Evolutionary conservation across 2,329 filamentous ascomycete species (phyloP), one percentile per base, ranked within the genome.

Genomic region (Cladophialophora bantiana): DNA sequence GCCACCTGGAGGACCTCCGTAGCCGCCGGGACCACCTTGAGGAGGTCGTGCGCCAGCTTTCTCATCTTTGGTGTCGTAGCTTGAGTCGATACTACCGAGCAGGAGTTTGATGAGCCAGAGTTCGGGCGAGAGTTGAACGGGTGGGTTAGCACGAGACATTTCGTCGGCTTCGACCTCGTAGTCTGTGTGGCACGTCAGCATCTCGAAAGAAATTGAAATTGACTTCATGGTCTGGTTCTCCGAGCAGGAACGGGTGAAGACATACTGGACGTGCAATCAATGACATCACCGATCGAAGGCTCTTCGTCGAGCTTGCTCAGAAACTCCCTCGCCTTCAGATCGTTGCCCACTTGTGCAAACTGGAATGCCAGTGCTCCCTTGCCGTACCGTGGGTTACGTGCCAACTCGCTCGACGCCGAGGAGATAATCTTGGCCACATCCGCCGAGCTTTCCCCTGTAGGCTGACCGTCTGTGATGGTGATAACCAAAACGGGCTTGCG

Each of bases 251-350:
- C 26, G 26, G 26, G 26, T 42, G 13, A 61, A 53, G 68, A 81
- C 85, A 76, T 83, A 89, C 87, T 90, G 26, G 88, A 89, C 64
- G 88, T 90, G 79, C 88, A 90, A 76, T 90, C 88, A 65, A 90
- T 84, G 75, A 89, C 78, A 15, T 81, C 77, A 56, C 88, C 88
- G 72, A 90, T 84, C 26, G 77, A 76, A 12, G 87, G 86, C 66
- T 90, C 87, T 68, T 86, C 83, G 72, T 90, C 88, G n/a, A 90
- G 82, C 72, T 85, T 85, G 57, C 81, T 77, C 56, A 90, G 79
- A 81, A 90, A 90, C 68, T 88, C 84, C 62, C 85, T 85, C 1
- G 88, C 88, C 70, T 84, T 84, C 74, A 85, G 80, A 72, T 90
- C 88, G 71, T 89, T 89, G 68, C 88, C 88, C 57, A 90, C 88